Conservation (phyloP, 2,329 filamentous ascomycete species). For the Cladosporium cucumerinum region DNA sequence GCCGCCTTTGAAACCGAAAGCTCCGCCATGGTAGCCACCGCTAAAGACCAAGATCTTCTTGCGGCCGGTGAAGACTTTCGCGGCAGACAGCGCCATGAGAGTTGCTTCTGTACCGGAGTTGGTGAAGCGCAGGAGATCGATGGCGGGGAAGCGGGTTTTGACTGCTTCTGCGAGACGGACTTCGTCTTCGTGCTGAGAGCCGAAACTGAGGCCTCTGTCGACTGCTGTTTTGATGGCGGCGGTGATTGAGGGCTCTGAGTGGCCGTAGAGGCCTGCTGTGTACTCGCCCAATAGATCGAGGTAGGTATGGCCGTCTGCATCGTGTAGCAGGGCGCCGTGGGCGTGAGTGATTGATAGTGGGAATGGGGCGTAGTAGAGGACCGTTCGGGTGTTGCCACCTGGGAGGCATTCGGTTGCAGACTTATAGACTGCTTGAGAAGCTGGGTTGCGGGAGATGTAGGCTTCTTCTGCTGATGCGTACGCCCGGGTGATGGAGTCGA, state of each 20-base stretch:
- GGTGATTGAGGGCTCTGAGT: slow-evolving; percentile 57
- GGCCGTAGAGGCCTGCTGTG: slow-evolving; percentile 64
- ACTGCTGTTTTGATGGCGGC: slow-evolving; percentile 48
- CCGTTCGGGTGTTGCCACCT: slow-evolving; percentile 39
- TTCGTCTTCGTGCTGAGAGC: slow-evolving; percentile 54
- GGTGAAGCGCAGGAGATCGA: slow-evolving; percentile 59
- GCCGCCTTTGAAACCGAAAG: slow-evolving; percentile 43
- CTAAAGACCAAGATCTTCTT: slow-evolving; percentile 51
- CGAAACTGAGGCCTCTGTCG: slow-evolving; percentile 52
- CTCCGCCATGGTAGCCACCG: slow-evolving; percentile 55
- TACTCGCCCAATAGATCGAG: slow-evolving; percentile 62
- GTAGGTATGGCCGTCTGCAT: slow-evolving; percentile 42
- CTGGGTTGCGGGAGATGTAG: slow-evolving; percentile 7
- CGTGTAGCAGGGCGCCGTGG: slow-evolving; percentile 27
- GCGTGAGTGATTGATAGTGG: slow-evolving; percentile 36
- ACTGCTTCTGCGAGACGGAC: slow-evolving; percentile 50
- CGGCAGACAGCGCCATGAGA: slow-evolving; percentile 56
- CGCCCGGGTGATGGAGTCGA: background rate
- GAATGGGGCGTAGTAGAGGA: slow-evolving; percentile 38
- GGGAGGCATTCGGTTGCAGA: slow-evolving; percentile 33
- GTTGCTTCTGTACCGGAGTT: slow-evolving; percentile 67
- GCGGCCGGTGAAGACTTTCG: slow-evolving; percentile 47
- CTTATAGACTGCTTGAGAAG: slow-evolving; percentile 26
- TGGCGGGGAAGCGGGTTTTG: slow-evolving; percentile 49
- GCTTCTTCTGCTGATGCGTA: background rate